Evolutionary conservation across 2,329 filamentous ascomycete genomes (phyloP), one percentile per base, ranked within the genome.

Genomic region (Fusarium tricinctum): DNA sequence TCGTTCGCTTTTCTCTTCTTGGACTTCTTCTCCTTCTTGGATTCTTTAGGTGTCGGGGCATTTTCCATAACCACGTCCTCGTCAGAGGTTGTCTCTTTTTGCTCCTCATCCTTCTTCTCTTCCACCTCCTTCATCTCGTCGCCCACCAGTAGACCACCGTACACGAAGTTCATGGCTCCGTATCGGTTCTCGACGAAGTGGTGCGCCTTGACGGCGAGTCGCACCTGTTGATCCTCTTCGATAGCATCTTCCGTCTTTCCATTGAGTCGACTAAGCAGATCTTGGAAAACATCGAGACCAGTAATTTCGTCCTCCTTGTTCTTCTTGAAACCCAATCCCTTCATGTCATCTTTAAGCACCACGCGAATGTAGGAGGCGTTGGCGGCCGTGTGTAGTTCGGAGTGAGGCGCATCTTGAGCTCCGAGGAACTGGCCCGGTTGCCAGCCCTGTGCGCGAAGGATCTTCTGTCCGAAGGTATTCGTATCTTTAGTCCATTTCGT

Each of bases 371-470:
- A 92, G 5, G 93, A 93, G 26, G 92, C 87, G 78, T 92, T 97
- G 40, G 92, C 94, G 5, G 89, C 87, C 22, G 91, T 94, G 79
- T 94, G 92, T 65, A 92, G 87, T 46, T 89, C 87, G 30, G 92
- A 86, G 74, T 97, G 94, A 0, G 89, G 81, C 9, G 93, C 89
- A 76, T 94, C 85, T 73, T 91, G 86, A 6, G 91, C 92, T 54
- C 96, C 96, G 22, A 99, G 87, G 53, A 88, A 92, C 69, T 91
- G 86, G 35, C 96, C 96, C 0, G 94, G 93, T 64, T 90, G 87
- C 96, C 96, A 99, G 69, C 96, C 96, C 75, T 97, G 94, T 17
- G 91, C 85, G 49, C 90, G 88, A 75, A 99, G 89, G 71, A 98
- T 95, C 76, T 90, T 92, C 78, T 97, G 94, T 72, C 96, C 96